Evolutionary conservation across 1,284 basidiomycete genomes (phyloP), one percentile per base, ranked within the genome.

Genomic region (Gomphus bonarii): DNA sequence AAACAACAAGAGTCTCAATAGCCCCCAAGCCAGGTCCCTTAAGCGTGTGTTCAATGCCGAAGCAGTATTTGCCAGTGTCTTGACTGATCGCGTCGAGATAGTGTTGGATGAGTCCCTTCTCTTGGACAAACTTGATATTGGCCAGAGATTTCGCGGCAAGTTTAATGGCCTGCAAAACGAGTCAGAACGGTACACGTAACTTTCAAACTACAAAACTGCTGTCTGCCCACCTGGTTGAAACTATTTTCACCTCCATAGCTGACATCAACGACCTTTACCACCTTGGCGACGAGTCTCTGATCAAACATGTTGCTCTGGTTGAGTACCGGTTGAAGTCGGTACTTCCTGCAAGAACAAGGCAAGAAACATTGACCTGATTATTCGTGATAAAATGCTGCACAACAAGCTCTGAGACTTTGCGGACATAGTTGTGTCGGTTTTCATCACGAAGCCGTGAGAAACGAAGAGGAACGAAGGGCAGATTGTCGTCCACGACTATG

Each of bases 401-500:
- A 1, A 95, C 94, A 58, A 85, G 76, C 72, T 99, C 95, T 55
- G 95, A 94, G 59, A 99, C 95, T 74, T 99, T 99, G 65, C 97
- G 90, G 52, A 99, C 95, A 70, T 99, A 99, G 74, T 99, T 99
- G 84, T 99, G 95, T 58, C 97, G 85, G 67, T 97, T 97, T 74
- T 99, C 97, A 68, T 98, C 97, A 71, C 97, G 90, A 59, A 99
- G 84, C 82, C 97, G 95, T 42, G 95, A 92, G 84, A 99, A n/a
- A n/a, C n/a, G n/a, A n/a, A n/a, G n/a, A n/a, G n/a, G n/a, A 99
- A 91, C 97, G 97, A 55, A 99, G 80, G 31, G 97, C 97, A 60
- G 97, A 99, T 74, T 99, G 97, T 75, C 97, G 97, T 86, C 97
- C 97, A 81, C 97, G 95, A 65, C 94, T 94, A 73, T 99, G 97